Conservation (phyloP, 1,284 basidiomycete genomes). For the Tetrapyrgos nigripes region DNA sequence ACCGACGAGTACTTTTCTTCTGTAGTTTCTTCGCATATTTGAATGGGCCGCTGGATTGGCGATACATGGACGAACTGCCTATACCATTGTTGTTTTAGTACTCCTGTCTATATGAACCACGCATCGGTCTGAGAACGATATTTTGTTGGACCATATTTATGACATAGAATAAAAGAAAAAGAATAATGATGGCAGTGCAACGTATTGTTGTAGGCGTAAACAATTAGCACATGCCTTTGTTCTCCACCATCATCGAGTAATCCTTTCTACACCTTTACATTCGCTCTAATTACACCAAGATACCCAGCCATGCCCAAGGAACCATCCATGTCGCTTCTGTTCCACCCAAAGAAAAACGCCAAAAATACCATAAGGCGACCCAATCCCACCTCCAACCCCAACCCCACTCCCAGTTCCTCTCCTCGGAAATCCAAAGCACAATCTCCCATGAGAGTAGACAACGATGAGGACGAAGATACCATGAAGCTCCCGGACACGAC, state of each 20-base stretch:
- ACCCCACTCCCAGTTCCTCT: constrained; percentile 5
- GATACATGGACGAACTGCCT: background rate
- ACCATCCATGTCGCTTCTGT: constrained; percentile 45
- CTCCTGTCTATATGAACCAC: too few relatives aligned
- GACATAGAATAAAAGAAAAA: too few relatives aligned
- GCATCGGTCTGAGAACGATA: too few relatives aligned
- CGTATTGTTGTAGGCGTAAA: too few relatives aligned
- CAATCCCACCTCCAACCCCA: constrained; percentile 8
- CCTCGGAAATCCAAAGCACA: constrained; percentile 13
- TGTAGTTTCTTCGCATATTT: constrained; percentile 8
- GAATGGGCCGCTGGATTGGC: background rate
- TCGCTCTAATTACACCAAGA: too few relatives aligned
- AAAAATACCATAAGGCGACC: constrained; percentile 38
- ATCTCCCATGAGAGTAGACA: constrained; percentile 31
- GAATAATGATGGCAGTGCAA: too few relatives aligned
- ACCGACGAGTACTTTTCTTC: constrained; percentile 22
- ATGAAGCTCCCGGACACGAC: constrained; percentile 64
- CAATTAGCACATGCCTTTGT: too few relatives aligned
- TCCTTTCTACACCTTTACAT: too few relatives aligned
- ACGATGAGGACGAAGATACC: constrained; percentile 49
- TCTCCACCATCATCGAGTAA: too few relatives aligned
- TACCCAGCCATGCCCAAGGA: constrained; percentile 44
- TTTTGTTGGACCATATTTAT: too few relatives aligned
- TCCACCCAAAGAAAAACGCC: constrained; percentile 58
- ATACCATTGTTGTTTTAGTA: constrained; percentile 2